A percentile compares a stretch with the other conserved stretches of the same genome.
Conservation (phyloP, 2,329 filamentous ascomycete species). For the Penicillium expansum region DNA sequence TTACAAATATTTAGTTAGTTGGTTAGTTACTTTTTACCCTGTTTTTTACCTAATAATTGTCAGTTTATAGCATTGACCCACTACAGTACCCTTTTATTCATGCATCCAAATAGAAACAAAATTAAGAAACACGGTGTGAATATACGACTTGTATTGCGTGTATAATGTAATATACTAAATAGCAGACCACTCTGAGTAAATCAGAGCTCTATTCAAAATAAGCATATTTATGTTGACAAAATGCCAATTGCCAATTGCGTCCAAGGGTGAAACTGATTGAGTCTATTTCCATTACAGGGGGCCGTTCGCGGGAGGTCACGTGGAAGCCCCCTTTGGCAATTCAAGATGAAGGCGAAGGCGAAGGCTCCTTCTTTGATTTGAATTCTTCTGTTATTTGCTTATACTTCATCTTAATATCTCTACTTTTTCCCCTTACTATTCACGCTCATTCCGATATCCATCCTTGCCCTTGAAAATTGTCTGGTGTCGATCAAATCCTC, state of each 20-base stretch:
- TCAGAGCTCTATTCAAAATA: neutral
- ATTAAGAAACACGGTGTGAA: neutral
- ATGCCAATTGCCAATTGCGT: neutral
- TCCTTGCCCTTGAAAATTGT: neutral
- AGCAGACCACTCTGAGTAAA: no score
- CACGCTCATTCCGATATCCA: neutral
- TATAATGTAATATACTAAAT: neutral
- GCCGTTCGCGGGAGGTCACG: slow-evolving; percentile 7
- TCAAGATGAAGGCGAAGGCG: neutral
- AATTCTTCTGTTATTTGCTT: neutral
- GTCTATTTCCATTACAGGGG: neutral
- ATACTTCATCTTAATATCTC: slow-evolving; percentile 3
- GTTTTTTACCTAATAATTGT: neutral
- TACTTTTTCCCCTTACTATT: neutral
- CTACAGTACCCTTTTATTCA: neutral
- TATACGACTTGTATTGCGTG: neutral
- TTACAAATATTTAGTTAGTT: neutral
- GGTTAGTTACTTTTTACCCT: neutral
- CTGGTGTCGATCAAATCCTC: neutral
- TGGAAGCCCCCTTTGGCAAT: slow-evolving; percentile 1
- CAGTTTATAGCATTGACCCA: neutral
- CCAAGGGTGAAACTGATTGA: neutral
- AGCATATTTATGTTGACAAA: neutral
- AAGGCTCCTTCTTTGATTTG: neutral
- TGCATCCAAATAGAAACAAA: neutral